These are phyloP conservation scores for Alloascoidea africana DNA, from an alignment of 805 yeast genomes.

Conservation along the genomic window DNA sequence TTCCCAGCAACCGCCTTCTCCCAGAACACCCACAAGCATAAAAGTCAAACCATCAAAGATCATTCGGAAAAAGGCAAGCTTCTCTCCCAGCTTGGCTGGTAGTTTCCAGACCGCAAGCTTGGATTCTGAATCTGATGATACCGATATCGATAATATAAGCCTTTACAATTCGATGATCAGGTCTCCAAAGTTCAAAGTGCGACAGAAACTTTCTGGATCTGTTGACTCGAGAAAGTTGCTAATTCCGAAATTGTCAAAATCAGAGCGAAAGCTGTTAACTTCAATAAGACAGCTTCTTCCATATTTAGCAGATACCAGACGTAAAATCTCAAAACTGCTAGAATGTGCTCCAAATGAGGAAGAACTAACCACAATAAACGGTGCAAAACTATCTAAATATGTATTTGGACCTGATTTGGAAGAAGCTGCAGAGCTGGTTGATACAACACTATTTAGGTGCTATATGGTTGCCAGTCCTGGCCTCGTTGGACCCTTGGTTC, in stretches of 20 bases:
- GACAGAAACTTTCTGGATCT: background rate
- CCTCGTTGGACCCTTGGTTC: slow-evolving; percentile 67
- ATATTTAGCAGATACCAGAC: slow-evolving; percentile 32
- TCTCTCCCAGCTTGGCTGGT: too few relatives aligned
- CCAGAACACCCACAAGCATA: slow-evolving; percentile 1
- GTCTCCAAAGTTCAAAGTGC: background rate
- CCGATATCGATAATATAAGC: slow-evolving; percentile 1
- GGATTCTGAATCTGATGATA: background rate
- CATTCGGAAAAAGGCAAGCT: too few relatives aligned
- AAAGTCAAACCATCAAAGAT: too few relatives aligned
- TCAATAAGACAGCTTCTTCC: slow-evolving; percentile 16
- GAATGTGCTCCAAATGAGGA: slow-evolving; percentile 4
- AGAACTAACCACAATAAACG: slow-evolving; percentile 9
- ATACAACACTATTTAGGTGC: slow-evolving; percentile 64
- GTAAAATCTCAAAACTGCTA: slow-evolving; percentile 23
- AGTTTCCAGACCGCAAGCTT: too few relatives aligned
- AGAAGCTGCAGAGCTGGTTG: slow-evolving; percentile 33
- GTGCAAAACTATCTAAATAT: slow-evolving; percentile 12
- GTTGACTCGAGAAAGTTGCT: background rate
- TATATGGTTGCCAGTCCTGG: slow-evolving; percentile 56
- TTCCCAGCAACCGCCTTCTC: slow-evolving; percentile 2
- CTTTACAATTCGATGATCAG: background rate
- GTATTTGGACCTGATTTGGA: slow-evolving; percentile 15
- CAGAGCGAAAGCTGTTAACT: background rate
- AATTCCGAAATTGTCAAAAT: background rate